Base-by-base conservation (phyloP, 1,139 yeast species). In the Schizosaccharomyces versatilis region DNA sequence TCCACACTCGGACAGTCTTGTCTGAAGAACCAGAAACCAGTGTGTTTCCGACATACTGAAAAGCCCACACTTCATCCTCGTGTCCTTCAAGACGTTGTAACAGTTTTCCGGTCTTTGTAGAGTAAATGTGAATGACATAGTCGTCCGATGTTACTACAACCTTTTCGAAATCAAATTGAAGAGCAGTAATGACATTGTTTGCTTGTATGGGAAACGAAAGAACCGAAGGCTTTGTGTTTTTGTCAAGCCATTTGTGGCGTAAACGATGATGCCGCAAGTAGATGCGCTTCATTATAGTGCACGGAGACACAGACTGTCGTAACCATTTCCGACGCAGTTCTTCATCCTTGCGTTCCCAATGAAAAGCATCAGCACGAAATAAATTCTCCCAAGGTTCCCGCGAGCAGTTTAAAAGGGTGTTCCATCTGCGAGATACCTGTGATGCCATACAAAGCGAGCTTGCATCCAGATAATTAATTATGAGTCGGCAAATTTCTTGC, bases 11-110 rank as follows among this genome's bases (percentile, higher is more conserved):
- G 7, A 88, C 94, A 0, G 94, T 80, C 61, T 95, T 75, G 68
- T 88, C 97, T 0, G 95, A 86, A 1, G 94, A 81, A 0, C 96
- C 97, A 59, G 93, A 81, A 0, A 86, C 94, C 48, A 88, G 69
- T 1, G 84, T 81, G 58, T 69, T 69, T n/a, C 84, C 84, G 55
- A 77, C 77, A 65, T 86, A 88, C 66, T 90, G 86, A 65, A 90
- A 72, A 1, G 98, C 97, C 99, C 99, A 90, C 8, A 93, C 98
- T 36, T 98, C 98, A 53, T 97, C 97, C 57, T 84, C 94, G 64
- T 90, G 98, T 10, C 96, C 97, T 55, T 75, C 73, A 54, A 90
- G 71, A n/a, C 42, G 19, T 8, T 38, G 42, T 12, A 54, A 55
- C 40, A 58, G 3, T 75, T 77, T 71, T 3, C 96, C 96, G 0